phyloP scores from a whole-genome alignment of 345 rosid genomes.

The Euphorbia tirucalli region DNA sequence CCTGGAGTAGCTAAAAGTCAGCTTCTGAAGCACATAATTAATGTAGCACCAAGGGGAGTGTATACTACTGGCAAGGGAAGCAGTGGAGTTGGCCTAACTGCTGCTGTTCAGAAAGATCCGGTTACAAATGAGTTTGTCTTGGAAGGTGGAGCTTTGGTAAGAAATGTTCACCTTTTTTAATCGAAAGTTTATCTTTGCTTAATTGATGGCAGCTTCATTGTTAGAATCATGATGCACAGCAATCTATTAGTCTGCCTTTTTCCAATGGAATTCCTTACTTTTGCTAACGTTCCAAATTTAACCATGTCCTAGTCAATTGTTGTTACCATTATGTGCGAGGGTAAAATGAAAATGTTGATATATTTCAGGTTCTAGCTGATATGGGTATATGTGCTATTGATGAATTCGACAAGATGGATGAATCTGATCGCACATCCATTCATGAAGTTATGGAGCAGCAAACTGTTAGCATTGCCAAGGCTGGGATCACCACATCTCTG shows the following conservation, averaged over 20 bases:
- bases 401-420: slow-evolving; percentile 99
- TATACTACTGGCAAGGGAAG: slow-evolving; percentile 97
- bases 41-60: slow-evolving; percentile 91
- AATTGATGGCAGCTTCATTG: too few species aligned
- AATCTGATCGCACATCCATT: slow-evolving; percentile 94
- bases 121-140: slow-evolving; percentile 96
- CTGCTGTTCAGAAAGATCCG: slow-evolving; percentile 95
- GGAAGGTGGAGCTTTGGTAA: slow-evolving; percentile 99
- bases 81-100: slow-evolving; percentile 98
- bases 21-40: slow-evolving; percentile 96
- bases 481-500: slow-evolving; percentile 94
- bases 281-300: background rate
- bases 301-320: background rate
- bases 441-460: slow-evolving; percentile 99
- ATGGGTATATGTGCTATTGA: slow-evolving; percentile 99
- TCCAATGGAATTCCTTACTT: slow-evolving; percentile 10
- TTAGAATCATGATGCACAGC: background rate
- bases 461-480: slow-evolving; percentile 99
- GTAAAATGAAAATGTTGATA: slow-evolving; percentile 12
- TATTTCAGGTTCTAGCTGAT: slow-evolving; percentile 88
- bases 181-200: background rate
- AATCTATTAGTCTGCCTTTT: slow-evolving; percentile 3
- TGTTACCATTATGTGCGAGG: slow-evolving; percentile 11
- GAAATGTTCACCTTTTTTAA: slow-evolving; percentile 16
- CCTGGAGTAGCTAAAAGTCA: slow-evolving; percentile 99